Conservation (phyloP, 2,329 filamentous ascomycete genomes). For the Cladosporium sp. region DNA sequence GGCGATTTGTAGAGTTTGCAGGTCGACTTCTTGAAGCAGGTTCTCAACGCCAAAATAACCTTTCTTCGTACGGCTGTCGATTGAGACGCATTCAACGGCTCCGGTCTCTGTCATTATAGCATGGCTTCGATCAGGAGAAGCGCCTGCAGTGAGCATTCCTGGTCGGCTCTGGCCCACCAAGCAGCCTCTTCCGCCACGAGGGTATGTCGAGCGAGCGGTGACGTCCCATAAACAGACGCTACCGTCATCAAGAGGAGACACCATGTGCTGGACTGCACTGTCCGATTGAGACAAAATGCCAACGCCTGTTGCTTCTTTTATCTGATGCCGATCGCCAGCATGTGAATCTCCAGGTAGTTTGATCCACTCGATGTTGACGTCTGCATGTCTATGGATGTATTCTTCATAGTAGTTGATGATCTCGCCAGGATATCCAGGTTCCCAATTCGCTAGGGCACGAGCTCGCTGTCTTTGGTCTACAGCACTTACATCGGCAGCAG, state of each 20-base stretch:
- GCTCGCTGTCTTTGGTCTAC: slow-evolving; percentile 24
- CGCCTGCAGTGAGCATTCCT: slow-evolving; percentile 59
- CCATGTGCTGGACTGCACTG: slow-evolving; percentile 53
- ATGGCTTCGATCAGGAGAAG: slow-evolving; percentile 39
- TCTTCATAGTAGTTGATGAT: slow-evolving; percentile 79
- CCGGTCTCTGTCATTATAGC: slow-evolving; percentile 62
- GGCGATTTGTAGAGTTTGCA: slow-evolving; percentile 64
- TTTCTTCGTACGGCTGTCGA: slow-evolving; percentile 60
- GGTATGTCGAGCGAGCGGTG: slow-evolving; percentile 17
- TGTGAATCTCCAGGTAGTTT: slow-evolving; percentile 48
- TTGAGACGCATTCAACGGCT: slow-evolving; percentile 74
- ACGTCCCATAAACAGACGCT: slow-evolving; percentile 80
- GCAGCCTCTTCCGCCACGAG: slow-evolving; percentile 40
- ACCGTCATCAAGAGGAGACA: slow-evolving; percentile 78
- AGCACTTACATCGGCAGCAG: slow-evolving; percentile 14
- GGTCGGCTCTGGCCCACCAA: slow-evolving; percentile 60
- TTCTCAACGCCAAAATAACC: slow-evolving; percentile 78
- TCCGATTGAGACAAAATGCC: slow-evolving; percentile 56
- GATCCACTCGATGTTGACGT: slow-evolving; percentile 70
- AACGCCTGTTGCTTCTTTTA: slow-evolving; percentile 65
- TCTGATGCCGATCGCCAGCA: slow-evolving; percentile 36
- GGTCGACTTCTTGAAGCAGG: slow-evolving; percentile 72
- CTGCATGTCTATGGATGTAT: slow-evolving; percentile 74
- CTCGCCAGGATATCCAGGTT: slow-evolving; percentile 68
- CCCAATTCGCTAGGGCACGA: slow-evolving; percentile 71